phyloP scores from a whole-genome alignment of 495 filamentous ascomycete genomes.

The Penicillium canariense region DNA sequence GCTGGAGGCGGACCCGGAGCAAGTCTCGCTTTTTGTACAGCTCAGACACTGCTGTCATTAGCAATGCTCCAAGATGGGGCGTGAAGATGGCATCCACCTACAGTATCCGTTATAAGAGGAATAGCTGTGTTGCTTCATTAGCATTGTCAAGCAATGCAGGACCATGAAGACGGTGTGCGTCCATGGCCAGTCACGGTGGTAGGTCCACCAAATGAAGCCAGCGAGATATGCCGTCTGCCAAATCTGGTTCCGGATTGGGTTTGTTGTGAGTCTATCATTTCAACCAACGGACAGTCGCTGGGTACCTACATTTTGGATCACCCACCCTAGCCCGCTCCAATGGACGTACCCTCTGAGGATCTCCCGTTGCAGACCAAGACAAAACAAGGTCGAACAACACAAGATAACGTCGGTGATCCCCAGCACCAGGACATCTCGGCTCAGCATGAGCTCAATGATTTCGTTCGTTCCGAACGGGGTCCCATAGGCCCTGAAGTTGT shows the following conservation, averaged over 20 bases:
- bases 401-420: conserved; percentile 65
- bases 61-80: not conserved
- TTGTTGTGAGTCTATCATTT: not conserved
- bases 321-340: conserved; percentile 66
- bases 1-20: conserved; percentile 42
- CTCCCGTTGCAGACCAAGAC: conserved; percentile 57
- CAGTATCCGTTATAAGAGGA: conserved; percentile 72
- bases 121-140: conserved; percentile 81
- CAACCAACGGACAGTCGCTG: not conserved
- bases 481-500: conserved; percentile 62
- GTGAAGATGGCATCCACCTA: conserved; percentile 19
- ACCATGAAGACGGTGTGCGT: conserved; percentile 71
- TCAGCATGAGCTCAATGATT: conserved; percentile 66
- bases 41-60: conserved; percentile 48
- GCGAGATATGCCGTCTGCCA: conserved; percentile 65
- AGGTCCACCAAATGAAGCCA: conserved; percentile 56
- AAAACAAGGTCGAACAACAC: conserved; percentile 56
- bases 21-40: conserved; percentile 48
- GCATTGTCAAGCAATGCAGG: conserved; percentile 64
- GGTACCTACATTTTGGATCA: conserved; percentile 57
- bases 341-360: conserved; percentile 51
- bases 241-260: conserved; percentile 25
- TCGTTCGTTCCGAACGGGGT: conserved; percentile 64
- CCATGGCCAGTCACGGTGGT: conserved; percentile 72
- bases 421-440: conserved; percentile 61